phyloP scores from a whole-genome alignment of 2,329 filamentous ascomycete species.

The Fusarium siculi region DNA sequence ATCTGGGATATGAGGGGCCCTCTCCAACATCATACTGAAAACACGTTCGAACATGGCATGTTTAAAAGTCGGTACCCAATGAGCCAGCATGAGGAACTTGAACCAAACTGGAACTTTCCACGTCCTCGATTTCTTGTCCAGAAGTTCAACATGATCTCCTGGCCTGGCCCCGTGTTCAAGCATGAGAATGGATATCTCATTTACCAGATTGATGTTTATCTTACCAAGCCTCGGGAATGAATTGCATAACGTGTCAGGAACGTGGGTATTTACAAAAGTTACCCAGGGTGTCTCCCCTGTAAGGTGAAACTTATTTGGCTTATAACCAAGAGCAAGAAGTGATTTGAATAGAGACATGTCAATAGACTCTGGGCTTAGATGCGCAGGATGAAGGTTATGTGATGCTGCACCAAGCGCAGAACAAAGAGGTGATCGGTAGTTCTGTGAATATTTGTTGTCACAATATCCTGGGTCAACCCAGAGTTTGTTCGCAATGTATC shows the following conservation, averaged over 20 bases:
- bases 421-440: neutral
- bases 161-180: neutral
- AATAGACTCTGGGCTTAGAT: neutral
- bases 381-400: neutral
- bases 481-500: neutral
- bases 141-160: neutral
- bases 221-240: neutral
- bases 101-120: conserved; percentile 7
- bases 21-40: neutral
- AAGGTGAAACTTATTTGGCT: neutral
- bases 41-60: neutral
- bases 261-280: neutral
- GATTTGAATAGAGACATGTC: neutral
- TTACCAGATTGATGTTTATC: neutral
- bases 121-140: neutral
- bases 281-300: neutral
- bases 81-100: neutral
- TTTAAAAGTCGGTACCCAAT: neutral
- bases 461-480: neutral
- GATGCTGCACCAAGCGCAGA: neutral
- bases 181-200: neutral
- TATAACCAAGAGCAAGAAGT: neutral
- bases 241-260: neutral
- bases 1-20: neutral
- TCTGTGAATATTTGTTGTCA: neutral